Evolutionary conservation across 768 basidiomycete genomes (phyloP).

Genomic region (Dentipellis fragilis): DNA sequence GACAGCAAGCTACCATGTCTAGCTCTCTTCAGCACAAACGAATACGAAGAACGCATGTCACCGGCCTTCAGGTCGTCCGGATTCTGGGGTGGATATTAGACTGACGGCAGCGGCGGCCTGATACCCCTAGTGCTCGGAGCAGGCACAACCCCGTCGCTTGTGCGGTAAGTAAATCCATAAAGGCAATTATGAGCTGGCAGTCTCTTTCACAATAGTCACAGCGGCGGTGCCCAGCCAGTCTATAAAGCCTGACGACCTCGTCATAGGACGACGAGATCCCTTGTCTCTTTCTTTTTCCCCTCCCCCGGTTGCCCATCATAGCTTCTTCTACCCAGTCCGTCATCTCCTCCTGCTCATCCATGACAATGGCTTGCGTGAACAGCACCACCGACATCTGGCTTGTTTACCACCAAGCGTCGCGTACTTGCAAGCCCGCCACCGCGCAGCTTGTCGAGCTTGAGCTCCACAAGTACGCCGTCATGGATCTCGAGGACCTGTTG

Average conservation of each 20-base stretch:
- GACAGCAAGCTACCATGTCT: no score
- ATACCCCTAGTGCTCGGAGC: no score
- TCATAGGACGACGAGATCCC: neutral
- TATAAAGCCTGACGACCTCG: neutral
- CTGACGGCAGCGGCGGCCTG: no score
- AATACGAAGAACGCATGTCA: no score
- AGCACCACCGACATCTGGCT: constrained; percentile 34
- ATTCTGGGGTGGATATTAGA: no score
- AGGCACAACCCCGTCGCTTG: no score
- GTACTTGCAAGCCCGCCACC: constrained; percentile 28
- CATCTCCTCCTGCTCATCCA: neutral
- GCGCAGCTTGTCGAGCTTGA: constrained; percentile 39
- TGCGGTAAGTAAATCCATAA: no score
- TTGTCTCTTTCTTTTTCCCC: neutral
- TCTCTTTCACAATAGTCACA: neutral
- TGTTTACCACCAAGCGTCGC: constrained; percentile 37
- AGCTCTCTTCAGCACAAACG: no score
- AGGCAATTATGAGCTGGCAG: neutral
- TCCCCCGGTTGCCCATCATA: neutral
- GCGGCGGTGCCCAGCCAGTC: neutral
- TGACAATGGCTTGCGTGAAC: neutral
- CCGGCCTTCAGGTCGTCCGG: no score
- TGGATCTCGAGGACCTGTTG: constrained; percentile 38
- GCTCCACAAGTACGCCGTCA: constrained; percentile 28
- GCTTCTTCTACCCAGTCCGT: neutral